Evolutionary conservation across 208 protist species (phyloP), one percentile per base, ranked within the genome.

Genomic region (Wallacemonas rigidus): DNA sequence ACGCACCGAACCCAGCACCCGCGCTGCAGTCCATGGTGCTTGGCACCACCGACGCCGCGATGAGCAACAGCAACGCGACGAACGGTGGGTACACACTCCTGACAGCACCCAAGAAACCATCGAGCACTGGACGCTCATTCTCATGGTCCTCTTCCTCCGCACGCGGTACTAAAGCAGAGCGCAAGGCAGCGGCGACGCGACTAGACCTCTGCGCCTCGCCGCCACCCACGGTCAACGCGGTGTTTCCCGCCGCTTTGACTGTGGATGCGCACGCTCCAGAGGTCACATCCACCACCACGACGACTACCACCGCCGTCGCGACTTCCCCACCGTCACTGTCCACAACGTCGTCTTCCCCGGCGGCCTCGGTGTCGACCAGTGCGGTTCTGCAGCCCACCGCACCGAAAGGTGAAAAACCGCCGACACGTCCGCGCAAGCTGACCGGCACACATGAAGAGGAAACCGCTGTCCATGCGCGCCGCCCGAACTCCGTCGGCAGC

Each of bases 321-420:
- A 26, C 26, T 26, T 26, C 26, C 26, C 26, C 26, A 26, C 26
- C 26, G 26, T 26, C 26, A 26, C 26, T 26, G 26, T 26, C 26
- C 26, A 0, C 26, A 26, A 26, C 26, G 26, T 26, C 26, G 26
- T 26, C 26, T 26, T 26, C 26, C 26, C 26, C 26, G 26, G 26
- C 26, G 26, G 26, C 26, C 26, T 26, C 26, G 26, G 26, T 26
- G 26, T 26, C 26, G 26, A 65, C 3, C n/a, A 12, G 36, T 40
- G 44, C 56, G 12, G 53, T 73, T 50, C 56, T 87, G 44, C 77
- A 75, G 61, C 82, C 82, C 58, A 83, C 82, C 7, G 82, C 75
- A 11, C 82, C 82, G n/a, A 87, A 81, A 71, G 74, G 78, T 36
- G 82, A 83, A 57, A 87, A 81, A 48, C 82, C 82, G 3, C 40